Conservation (phyloP, 176 grass and related monocot genomes). For the Leersia perrieri region DNA sequence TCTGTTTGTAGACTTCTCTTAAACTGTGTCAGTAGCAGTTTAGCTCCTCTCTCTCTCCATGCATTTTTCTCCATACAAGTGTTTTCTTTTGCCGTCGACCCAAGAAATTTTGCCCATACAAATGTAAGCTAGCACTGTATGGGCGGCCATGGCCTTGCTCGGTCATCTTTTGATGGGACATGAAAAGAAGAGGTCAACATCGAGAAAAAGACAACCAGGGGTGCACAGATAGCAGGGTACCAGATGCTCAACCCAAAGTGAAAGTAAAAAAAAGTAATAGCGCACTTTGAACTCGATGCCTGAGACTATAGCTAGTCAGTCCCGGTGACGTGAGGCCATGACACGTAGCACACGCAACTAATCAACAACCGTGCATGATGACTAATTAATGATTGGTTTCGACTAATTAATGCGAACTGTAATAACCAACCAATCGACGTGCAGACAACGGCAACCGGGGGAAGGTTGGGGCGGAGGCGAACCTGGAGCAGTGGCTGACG, state of each 20-base stretch:
- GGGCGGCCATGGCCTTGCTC: neutral
- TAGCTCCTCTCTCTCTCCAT: neutral
- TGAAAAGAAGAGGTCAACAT: neutral
- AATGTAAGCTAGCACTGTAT: neutral
- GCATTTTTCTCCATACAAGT: neutral
- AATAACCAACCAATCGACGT: neutral
- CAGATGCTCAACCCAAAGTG: neutral
- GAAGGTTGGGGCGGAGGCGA: conserved; percentile 21
- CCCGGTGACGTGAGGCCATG: neutral
- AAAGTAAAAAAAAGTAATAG: neutral
- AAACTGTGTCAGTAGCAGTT: too few relatives aligned
- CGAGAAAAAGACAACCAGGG: neutral
- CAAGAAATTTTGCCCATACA: neutral
- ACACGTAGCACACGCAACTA: neutral
- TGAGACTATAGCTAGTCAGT: neutral
- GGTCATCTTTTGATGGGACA: neutral
- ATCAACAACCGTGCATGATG: neutral
- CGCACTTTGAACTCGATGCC: neutral
- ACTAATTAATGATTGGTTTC: neutral
- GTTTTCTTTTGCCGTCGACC: too few relatives aligned
- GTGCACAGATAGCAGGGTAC: neutral
- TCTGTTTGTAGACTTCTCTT: too few relatives aligned
- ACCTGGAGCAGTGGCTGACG: conserved; percentile 31
- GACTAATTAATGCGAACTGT: neutral
- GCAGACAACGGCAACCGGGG: conserved; percentile 41